These are phyloP conservation scores for Phytophthora boehmeriae DNA, from an alignment of 352 stramenopile genomes.

Conservation along the genomic window DNA sequence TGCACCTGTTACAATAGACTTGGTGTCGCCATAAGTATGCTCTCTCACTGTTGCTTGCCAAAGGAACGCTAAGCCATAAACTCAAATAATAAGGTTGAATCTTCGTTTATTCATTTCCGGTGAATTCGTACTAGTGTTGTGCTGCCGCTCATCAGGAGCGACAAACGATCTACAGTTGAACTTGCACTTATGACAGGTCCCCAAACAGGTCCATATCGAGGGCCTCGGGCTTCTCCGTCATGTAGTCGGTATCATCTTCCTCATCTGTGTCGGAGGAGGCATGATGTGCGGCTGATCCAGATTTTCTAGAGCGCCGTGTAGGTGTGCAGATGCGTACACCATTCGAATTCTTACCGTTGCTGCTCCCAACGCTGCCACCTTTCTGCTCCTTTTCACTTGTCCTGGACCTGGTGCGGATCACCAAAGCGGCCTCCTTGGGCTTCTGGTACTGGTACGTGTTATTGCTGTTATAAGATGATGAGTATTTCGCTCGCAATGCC, in stretches of 20 bases:
- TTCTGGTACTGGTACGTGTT: constrained; percentile 73
- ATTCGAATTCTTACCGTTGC: constrained; percentile 50
- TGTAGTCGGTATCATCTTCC: constrained; percentile 66
- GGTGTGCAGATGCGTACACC: constrained; percentile 67
- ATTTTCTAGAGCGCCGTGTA: constrained; percentile 27
- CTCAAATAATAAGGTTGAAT: constrained; percentile 4
- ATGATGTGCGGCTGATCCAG: constrained; percentile 18
- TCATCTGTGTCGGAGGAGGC: constrained; percentile 77
- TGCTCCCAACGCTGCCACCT: constrained; percentile 55
- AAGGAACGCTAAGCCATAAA: no score
- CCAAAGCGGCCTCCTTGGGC: constrained; percentile 75
- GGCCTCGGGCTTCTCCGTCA: constrained; percentile 42
- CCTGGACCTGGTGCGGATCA: constrained; percentile 81
- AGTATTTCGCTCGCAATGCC: constrained; percentile 49
- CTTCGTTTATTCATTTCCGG: constrained; percentile 1
- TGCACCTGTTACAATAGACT: constrained; percentile 3
- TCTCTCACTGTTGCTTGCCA: no score
- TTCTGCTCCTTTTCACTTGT: constrained; percentile 59
- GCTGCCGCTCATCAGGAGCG: neutral
- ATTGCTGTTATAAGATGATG: constrained; percentile 32
- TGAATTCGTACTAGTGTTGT: neutral
- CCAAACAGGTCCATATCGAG: constrained; percentile 57
- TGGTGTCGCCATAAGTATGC: constrained; percentile 20
- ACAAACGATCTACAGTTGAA: constrained; percentile 8
- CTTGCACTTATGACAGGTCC: constrained; percentile 30